Base-by-base conservation (phyloP, 1,284 basidiomycete genomes). In the Trichosporon ovoides region DNA sequence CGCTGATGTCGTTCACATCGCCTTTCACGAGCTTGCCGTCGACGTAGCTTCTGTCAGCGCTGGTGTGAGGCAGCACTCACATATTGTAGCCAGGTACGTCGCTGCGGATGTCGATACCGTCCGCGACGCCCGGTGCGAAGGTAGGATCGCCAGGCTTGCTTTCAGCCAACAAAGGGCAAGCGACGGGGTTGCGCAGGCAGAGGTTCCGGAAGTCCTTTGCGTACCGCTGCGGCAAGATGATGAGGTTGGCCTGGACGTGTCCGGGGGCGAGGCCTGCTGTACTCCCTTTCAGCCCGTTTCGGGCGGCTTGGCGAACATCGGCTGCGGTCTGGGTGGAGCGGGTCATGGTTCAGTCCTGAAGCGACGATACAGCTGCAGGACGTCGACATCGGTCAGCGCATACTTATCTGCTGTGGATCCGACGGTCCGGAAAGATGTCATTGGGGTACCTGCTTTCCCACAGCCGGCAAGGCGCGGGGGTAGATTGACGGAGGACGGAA, bases 201-300 rank as follows among this genome's bases (percentile, higher is more conserved):
- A 75, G 61, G 2, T 49, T 37, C 10, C 72, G 61, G 43, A 75
- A 75, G 60, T 75, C 71, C 35, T 52, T 58, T 0, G 70, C 72
- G 53, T 71, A 68, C 40, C 55, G 56, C 9, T 40, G 4, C 1
- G 68, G 70, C 7, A 75, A 46, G 57, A 73, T 58, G 49, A 75
- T 49, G 12, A 75, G 57, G 62, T 75, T 75, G 12, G 67, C 69
- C 49, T 75, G 73, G 4, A 70, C 66, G 64, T 72, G 57, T 2
- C 61, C 63, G 0, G 67, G 62, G 34, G 58, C 58, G 11, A 53
- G 38, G 11, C 68, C 68, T 0, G 67, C 40, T 0, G 68, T 69
- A n/a, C 38, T 46, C 1, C 54, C 55, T 14, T 48, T 40, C 19
- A 57, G 16, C 10, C 56, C 56, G 11, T 31, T 18, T 22, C 59